Base-by-base conservation (phyloP, 805 yeast species). In the Cyberlindnera maritima region DNA sequence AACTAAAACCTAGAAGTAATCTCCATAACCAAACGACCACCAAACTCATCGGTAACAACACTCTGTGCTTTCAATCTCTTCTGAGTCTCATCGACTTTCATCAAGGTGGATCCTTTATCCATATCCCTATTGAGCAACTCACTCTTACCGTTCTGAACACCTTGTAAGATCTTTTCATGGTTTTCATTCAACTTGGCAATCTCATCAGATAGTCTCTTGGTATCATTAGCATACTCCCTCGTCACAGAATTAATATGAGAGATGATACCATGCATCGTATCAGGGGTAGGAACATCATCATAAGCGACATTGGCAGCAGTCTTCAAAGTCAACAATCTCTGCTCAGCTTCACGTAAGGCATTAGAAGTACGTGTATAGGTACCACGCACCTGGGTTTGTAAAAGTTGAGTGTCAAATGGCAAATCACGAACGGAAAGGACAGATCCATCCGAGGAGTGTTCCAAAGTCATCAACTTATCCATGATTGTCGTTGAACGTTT, bases 111-210 rank as follows among this genome's bases (percentile, higher is more conserved):
- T 15, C 56, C 47, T 26, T 34, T 36, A 28, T 46, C 36, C 4
- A 38, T 31, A 3, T 18, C 33, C n/a, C 46, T 37, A 8, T 38
- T 37, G 35, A 51, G 48, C 3, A 36, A 17, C n/a, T 38, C 26
- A 2, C 31, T 18, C 36, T 47, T 44, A 2, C 36, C 44, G 2
- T 36, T 19, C n/a, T 44, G 38, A 17, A 57, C 31, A 14, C 45
- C 48, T 9, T 45, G 35, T 14, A 59, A 10, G 8, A 59, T 54
- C 41, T 54, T 45, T 20, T 48, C 49, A 21, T 60, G 57, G 23
- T 50, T 53, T 7, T 39, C 36, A 35, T 58, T 59, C 47, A 60
- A 19, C 26, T 50, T 48, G 2, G 60, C 44, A 28, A 59, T 50
- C 35, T 55, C 51, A 13, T 40, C 44, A 11, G 55, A 43, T n/a